A percentile compares a stretch with the other conserved stretches of the same genome.
phyloP scores from a whole-genome alignment of 192 early-diverging fungal genomes.

The Thamnidium elegans region DNA sequence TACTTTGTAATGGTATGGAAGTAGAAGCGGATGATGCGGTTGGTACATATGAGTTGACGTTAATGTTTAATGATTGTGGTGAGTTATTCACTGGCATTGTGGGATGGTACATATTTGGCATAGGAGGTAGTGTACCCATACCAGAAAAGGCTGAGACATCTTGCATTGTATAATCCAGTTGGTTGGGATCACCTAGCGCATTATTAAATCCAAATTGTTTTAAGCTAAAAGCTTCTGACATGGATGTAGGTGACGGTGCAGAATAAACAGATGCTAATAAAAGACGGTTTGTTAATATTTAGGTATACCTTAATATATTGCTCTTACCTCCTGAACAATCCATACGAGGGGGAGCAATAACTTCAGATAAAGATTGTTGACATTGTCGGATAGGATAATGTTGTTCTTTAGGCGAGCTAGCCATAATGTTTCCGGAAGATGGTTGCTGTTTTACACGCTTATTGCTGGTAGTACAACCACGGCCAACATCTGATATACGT shows the following conservation, averaged over 20 bases:
- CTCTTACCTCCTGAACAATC: background rate
- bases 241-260: conserved; percentile 16
- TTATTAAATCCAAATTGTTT: conserved; percentile 36
- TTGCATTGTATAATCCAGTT: conserved; percentile 9
- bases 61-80: background rate
- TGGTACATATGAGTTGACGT: background rate
- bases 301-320: too few relatives aligned
- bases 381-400: background rate
- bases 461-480: background rate
- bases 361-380: conserved; percentile 13
- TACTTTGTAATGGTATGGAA: background rate
- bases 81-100: background rate
- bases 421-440: background rate
- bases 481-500: conserved; percentile 17
- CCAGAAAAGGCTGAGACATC: conserved; percentile 13
- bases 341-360: conserved; percentile 7
- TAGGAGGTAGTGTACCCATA: conserved; percentile 1
- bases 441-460: background rate
- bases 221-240: conserved; percentile 27
- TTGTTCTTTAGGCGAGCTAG: background rate
- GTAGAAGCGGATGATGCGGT: background rate
- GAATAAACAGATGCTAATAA: background rate
- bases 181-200: conserved; percentile 12
- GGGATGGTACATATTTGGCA: conserved; percentile 4
- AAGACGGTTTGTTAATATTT: too few relatives aligned